Base-by-base conservation (phyloP, 2,329 filamentous ascomycete species). In the Aspergillus novofumigatus region DNA sequence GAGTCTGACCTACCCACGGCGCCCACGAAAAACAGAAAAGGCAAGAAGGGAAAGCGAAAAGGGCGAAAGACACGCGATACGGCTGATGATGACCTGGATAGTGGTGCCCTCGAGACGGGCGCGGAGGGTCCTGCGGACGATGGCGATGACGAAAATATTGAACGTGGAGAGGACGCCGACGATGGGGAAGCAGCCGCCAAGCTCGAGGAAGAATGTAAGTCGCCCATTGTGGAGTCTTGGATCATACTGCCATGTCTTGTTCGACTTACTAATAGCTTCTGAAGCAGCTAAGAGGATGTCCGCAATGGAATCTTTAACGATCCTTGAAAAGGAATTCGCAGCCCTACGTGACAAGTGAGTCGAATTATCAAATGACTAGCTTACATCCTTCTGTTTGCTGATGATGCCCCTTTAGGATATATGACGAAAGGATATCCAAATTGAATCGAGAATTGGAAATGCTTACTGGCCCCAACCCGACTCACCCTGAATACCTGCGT, bases 401-500 rank as follows among this genome's bases (percentile, higher is more conserved):
- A 68, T 21, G 35, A 17, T 25, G 11, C 5, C 28, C 56, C 23
- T 8, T 67, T 67, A 95, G 92, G 63, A 83, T 97, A 45, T 94
- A 92, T 73, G 91, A 94, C 69, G 93, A 97, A 73, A 86, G 91
- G 61, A 83, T 99, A 23, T 87, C 90, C 52, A 87, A 90, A 67
- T 80, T 96, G 55, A 92, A 96, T 60, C 78, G 80, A 52, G 86
- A 88, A 72, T 76, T 88, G 51, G 80, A 83, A 49, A 79, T 86
- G 72, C 77, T 89, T 49, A 79, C 78, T 51, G 79, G 83, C 55
- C 76, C 82, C 1, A 79, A 82, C 51, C 83, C 83, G 53, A 88
- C 86, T n/a, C 94, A 99, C 71, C 90, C 91, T 38, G 93, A 96
- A 72, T 93, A 92, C 64, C 81, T 97, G 38, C 90, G 90, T 45